phyloP scores from a whole-genome alignment of 2,329 filamentous ascomycete species.

The Septoria linicola region DNA sequence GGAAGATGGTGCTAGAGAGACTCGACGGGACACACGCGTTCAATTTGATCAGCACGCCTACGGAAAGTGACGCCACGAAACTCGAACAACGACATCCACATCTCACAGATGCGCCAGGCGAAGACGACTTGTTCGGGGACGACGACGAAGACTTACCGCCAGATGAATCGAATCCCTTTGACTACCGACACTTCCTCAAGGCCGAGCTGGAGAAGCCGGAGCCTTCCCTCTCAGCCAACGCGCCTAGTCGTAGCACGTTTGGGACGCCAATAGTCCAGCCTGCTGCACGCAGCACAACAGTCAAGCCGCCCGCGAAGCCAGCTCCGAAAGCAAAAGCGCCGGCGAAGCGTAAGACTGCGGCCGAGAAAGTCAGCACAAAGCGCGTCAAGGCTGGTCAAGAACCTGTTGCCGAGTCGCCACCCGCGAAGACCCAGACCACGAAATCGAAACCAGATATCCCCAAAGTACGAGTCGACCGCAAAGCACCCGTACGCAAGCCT shows the following conservation, averaged over 20 bases:
- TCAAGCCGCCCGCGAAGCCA: constrained; percentile 19
- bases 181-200: constrained; percentile 50
- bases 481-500: constrained; percentile 30
- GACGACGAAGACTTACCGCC: constrained; percentile 40
- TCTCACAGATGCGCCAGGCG: constrained; percentile 25
- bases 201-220: constrained; percentile 31
- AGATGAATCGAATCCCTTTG: constrained; percentile 49
- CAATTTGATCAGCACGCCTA: constrained; percentile 73
- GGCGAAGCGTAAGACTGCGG: constrained; percentile 27
- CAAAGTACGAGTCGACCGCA: constrained; percentile 33
- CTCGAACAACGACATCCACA: constrained; percentile 68
- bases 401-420: constrained; percentile 12
- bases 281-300: constrained; percentile 23
- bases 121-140: constrained; percentile 35
- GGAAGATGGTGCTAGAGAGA: constrained; percentile 60
- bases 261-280: constrained; percentile 26
- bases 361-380: constrained; percentile 29
- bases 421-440: constrained; percentile 9
- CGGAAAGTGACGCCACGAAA: constrained; percentile 61
- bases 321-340: constrained; percentile 16
- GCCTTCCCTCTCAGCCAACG: constrained; percentile 13
- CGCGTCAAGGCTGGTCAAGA: constrained; percentile 33
- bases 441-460: constrained; percentile 25
- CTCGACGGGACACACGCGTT: constrained; percentile 82
- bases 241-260: constrained; percentile 27